These are phyloP conservation scores for Purpureocillium takamizusanense DNA, from an alignment of 2,329 filamentous ascomycete species.

Conservation along the genomic window DNA sequence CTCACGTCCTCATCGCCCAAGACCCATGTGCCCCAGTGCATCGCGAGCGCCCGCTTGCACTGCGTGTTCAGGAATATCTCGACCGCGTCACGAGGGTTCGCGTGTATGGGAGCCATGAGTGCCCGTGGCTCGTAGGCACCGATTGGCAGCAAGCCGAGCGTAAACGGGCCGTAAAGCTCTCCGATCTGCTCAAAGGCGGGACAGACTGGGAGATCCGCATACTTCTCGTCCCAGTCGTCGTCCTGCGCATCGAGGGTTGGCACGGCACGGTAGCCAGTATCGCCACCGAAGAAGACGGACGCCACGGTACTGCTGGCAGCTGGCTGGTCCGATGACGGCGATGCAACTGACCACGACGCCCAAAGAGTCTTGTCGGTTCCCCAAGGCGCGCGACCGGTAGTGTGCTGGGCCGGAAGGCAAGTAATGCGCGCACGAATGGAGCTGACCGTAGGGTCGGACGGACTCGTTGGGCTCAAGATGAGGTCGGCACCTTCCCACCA, in stretches of 20 bases:
- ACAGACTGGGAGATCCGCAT: constrained; percentile 55
- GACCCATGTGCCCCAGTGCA: constrained; percentile 82
- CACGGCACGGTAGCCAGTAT: constrained; percentile 75
- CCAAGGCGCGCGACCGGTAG: constrained; percentile 52
- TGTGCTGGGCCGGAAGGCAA: constrained; percentile 74
- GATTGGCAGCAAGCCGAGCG: constrained; percentile 79
- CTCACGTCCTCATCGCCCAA: constrained; percentile 70
- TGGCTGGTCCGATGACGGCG: constrained; percentile 37
- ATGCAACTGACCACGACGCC: constrained; percentile 65
- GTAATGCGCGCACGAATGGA: constrained; percentile 57
- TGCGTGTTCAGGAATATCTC: constrained; percentile 74
- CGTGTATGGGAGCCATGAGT: constrained; percentile 68
- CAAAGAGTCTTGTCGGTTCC: constrained; percentile 68
- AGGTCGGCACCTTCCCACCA: constrained; percentile 78
- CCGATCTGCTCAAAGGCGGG: constrained; percentile 77
- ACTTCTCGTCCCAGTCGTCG: constrained; percentile 61
- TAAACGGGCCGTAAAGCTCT: constrained; percentile 64
- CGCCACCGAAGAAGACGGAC: constrained; percentile 63
- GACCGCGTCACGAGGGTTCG: constrained; percentile 70
- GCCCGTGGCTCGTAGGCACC: constrained; percentile 67
- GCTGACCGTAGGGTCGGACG: neutral
- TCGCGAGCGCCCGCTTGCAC: constrained; percentile 67
- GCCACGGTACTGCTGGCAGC: constrained; percentile 28
- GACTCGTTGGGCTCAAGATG: constrained; percentile 29
- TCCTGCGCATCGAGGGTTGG: constrained; percentile 44